Evolutionary conservation across 164 flowering plant species (phyloP).

Genomic region (Vitis riparia): DNA sequence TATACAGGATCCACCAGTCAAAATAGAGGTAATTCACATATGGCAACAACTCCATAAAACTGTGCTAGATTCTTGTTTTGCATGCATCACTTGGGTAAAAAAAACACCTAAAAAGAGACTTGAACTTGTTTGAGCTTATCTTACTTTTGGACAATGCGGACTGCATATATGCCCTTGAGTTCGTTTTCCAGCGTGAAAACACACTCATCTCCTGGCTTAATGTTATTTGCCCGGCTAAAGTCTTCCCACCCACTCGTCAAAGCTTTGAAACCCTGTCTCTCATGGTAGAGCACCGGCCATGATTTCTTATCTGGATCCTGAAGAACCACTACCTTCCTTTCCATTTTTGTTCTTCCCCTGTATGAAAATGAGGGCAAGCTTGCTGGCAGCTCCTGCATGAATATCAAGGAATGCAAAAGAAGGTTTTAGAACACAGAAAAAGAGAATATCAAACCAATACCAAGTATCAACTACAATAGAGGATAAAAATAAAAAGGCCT

Average conservation of each 20-base stretch:
- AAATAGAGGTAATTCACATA: too few relatives aligned
- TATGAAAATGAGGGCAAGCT: constrained; percentile 3
- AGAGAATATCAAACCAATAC: too few relatives aligned
- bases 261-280: constrained; percentile 5
- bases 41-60: too few relatives aligned
- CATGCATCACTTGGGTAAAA: too few relatives aligned
- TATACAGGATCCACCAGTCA: too few relatives aligned
- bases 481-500: neutral
- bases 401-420: neutral
- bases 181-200: constrained; percentile 13
- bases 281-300: constrained; percentile 45
- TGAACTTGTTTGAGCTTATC: neutral
- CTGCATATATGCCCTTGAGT: constrained; percentile 14
- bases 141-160: constrained; percentile 5
- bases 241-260: constrained; percentile 38
- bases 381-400: constrained; percentile 32
- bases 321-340: constrained; percentile 25
- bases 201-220: constrained; percentile 35
- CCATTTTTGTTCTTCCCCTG: constrained; percentile 1
- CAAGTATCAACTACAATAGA: too few relatives aligned
- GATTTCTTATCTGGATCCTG: constrained; percentile 26
- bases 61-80: too few relatives aligned
- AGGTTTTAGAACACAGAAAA: neutral
- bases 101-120: too few relatives aligned
- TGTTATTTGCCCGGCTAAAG: constrained; percentile 32